phyloP scores from a whole-genome alignment of 495 filamentous ascomycete genomes.

The Penicillium argentinense region DNA sequence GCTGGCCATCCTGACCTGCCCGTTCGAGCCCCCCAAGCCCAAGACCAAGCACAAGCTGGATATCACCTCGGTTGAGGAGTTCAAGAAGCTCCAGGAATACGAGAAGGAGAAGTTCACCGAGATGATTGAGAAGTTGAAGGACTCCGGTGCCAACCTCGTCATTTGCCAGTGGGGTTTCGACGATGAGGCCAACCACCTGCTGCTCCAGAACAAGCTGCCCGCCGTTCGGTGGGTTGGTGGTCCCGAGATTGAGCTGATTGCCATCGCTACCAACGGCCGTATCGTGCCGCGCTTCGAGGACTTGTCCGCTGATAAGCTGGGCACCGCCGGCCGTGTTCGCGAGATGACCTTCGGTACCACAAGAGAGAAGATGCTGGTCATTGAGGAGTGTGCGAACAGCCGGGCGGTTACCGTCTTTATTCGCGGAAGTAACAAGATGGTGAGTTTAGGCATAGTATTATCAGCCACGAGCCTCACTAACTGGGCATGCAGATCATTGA shows the following conservation, averaged over 20 bases:
- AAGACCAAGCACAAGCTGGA: constrained; percentile 99
- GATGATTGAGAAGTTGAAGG: constrained; percentile 98
- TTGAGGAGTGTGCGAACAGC: constrained; percentile 98
- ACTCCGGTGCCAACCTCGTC: constrained; percentile 92
- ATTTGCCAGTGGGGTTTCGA: constrained; percentile 99
- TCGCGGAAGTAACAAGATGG: constrained; percentile 99
- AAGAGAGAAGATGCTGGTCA: constrained; percentile 98
- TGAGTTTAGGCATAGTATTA: constrained; percentile 36
- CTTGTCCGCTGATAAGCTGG: constrained; percentile 84
- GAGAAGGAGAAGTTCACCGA: constrained; percentile 94
- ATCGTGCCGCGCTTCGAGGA: constrained; percentile 99
- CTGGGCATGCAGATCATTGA: constrained; percentile 76
- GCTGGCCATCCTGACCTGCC: constrained; percentile 95
- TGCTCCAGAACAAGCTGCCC: constrained; percentile 92
- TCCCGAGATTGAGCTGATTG: constrained; percentile 97
- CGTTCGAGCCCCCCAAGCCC: constrained; percentile 99
- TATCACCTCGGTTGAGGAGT: constrained; percentile 96
- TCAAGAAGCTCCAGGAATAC: constrained; percentile 93
- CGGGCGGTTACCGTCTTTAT: constrained; percentile 95
- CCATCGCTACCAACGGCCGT: constrained; percentile 95
- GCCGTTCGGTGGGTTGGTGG: constrained; percentile 98
- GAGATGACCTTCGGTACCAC: constrained; percentile 98
- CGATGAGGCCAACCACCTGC: constrained; percentile 95
- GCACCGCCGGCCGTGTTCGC: constrained; percentile 82
- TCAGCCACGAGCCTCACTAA: constrained; percentile 3